These are phyloP conservation scores for Erodium moschatum DNA, from an alignment of 441 rosid genomes.

Conservation along the genomic window DNA sequence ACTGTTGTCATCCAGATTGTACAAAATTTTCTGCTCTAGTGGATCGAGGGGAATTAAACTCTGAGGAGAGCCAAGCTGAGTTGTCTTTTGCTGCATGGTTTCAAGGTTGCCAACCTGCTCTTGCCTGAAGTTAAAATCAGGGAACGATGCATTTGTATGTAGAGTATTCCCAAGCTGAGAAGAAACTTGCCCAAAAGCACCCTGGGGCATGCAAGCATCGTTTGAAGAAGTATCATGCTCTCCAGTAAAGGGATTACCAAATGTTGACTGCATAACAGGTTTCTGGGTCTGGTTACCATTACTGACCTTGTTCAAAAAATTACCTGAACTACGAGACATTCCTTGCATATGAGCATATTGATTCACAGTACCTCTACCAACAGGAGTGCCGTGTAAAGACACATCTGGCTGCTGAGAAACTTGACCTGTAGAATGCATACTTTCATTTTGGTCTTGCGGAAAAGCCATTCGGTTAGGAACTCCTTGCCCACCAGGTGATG, in stretches of 20 bases:
- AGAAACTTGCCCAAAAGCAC: slow-evolving; percentile 30
- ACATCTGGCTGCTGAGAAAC: slow-evolving; percentile 27
- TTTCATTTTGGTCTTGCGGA: slow-evolving; percentile 30
- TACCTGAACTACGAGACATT: slow-evolving; percentile 29
- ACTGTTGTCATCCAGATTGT: slow-evolving; percentile 38
- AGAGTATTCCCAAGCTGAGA: slow-evolving; percentile 26
- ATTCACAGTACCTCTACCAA: slow-evolving; percentile 29
- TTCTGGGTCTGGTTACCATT: slow-evolving; percentile 28
- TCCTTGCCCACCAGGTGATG: slow-evolving; percentile 5
- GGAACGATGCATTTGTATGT: slow-evolving; percentile 25
- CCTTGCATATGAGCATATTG: slow-evolving; percentile 34
- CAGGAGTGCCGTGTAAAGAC: slow-evolving; percentile 36
- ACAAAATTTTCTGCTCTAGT: slow-evolving; percentile 49
- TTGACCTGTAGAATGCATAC: slow-evolving; percentile 25
- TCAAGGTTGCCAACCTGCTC: slow-evolving; percentile 32
- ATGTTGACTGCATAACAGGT: slow-evolving; percentile 26
- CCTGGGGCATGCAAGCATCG: slow-evolving; percentile 28
- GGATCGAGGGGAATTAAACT: slow-evolving; percentile 46
- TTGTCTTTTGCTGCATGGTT: slow-evolving; percentile 30
- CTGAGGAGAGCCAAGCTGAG: slow-evolving; percentile 27
- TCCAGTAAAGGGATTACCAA: slow-evolving; percentile 24
- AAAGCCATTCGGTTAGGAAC: slow-evolving; percentile 19
- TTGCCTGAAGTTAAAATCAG: slow-evolving; percentile 29
- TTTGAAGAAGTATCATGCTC: slow-evolving; percentile 29
- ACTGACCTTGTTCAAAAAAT: slow-evolving; percentile 25